Evolutionary conservation across 768 basidiomycete genomes (phyloP).

Genomic region (Suillus decipiens): DNA sequence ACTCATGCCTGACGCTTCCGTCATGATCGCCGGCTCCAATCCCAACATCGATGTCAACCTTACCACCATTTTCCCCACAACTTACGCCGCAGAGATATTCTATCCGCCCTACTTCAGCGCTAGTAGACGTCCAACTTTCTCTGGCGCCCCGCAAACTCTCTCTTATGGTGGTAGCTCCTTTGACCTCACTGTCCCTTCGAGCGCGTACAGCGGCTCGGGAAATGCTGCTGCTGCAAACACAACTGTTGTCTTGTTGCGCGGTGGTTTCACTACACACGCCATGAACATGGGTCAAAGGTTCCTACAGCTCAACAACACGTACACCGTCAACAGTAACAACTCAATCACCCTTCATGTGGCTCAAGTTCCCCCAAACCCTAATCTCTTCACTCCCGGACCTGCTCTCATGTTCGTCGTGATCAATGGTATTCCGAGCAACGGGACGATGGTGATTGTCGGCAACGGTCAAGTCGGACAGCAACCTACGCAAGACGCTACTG

Average conservation of each 20-base stretch:
- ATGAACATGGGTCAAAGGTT: conserved; percentile 89
- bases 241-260: conserved; percentile 77
- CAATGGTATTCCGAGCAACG: conserved; percentile 82
- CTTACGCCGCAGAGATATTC: conserved; percentile 84
- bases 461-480: conserved; percentile 78
- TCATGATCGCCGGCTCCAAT: conserved; percentile 91
- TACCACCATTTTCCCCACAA: conserved; percentile 66
- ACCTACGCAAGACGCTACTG: conserved; percentile 37
- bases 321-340: conserved; percentile 76
- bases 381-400: conserved; percentile 89
- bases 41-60: conserved; percentile 84
- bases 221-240: conserved; percentile 75
- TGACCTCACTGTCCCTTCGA: conserved; percentile 67
- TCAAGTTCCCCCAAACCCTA: conserved; percentile 82
- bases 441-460: conserved; percentile 75
- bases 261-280: conserved; percentile 82
- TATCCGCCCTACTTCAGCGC: conserved; percentile 89
- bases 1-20: conserved; percentile 84
- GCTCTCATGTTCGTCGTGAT: conserved; percentile 81
- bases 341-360: conserved; percentile 77
- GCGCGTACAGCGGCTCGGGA: conserved; percentile 62
- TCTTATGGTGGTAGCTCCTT: conserved; percentile 84
- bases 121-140: conserved; percentile 63
- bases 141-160: conserved; percentile 71
- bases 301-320: conserved; percentile 83